Evolutionary conservation across 345 rosid genomes (phyloP), one percentile per base, ranked within the genome.

Genomic region (Odontarrhena argentea): DNA sequence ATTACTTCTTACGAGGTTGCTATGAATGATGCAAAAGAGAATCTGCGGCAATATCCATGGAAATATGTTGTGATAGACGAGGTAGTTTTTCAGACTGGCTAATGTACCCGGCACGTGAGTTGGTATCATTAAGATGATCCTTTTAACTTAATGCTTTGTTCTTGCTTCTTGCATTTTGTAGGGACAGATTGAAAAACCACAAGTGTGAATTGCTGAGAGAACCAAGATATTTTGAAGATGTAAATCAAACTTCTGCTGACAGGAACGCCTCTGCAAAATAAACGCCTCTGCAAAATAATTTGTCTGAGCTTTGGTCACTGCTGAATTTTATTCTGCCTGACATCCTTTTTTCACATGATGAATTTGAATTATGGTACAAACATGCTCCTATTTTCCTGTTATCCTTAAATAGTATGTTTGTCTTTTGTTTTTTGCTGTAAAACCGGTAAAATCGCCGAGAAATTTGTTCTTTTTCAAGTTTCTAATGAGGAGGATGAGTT

Each of bases 281-380:
- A 18, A 18, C 22, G 22, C 22, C 22, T 18, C 22, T 94, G 75
- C 99, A 94, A 65, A 94, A 94, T 76, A 94, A 94, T 75, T 67
- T 91, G 69, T 83, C 96, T 1, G 99, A 94, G 88, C 96, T 94
- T 55, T 94, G 99, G 97, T 86, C 99, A n/a, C 70, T 94, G 80
- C 63, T 94, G 76, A 85, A 94, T 76, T 94, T 94, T 77, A 86
- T 94, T 77, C 74, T 94, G 70, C 99, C 97, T 48, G 97, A 94
- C 78, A 87, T 94, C 68, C 91, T 94, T 69, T 80, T 88, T 46
- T 91, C 97, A 22, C 96, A 79, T 77, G 96, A 82, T 51, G 99
- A 94, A 77, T 94, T 94, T 80, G 91, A 91, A 63, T 91, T 97
- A 70, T 94, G 99, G 99, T 94, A 56, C 14, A 80, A 46, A 44